A percentile compares a stretch with the other conserved stretches of the same genome.
phyloP scores from a whole-genome alignment of 148 eudicot genomes.

The Camellia lanceoleosa region DNA sequence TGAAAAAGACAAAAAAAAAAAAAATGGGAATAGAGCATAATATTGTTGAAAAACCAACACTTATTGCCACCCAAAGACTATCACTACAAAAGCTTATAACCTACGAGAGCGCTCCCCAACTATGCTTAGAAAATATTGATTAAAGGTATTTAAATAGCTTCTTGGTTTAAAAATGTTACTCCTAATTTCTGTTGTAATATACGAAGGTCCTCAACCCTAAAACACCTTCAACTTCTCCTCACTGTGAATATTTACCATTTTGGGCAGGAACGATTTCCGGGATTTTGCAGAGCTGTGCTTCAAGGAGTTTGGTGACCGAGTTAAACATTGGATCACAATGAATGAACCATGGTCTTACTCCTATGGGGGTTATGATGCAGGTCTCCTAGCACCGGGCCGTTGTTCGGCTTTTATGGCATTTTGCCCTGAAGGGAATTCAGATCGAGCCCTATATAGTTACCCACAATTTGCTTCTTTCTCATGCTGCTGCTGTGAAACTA shows the following conservation, averaged over 20 bases:
- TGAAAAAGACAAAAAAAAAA: too few relatives aligned
- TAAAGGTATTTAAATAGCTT: background rate
- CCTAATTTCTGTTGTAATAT: background rate
- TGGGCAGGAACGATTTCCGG: slow-evolving; percentile 25
- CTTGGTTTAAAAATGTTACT: background rate
- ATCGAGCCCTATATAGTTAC: slow-evolving; percentile 22
- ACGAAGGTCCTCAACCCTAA: background rate
- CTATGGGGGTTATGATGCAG: slow-evolving; percentile 19
- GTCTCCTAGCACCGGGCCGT: slow-evolving; percentile 10
- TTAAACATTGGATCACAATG: slow-evolving; percentile 31
- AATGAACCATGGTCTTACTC: slow-evolving; percentile 27
- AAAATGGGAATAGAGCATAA: too few relatives aligned
- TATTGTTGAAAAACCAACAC: too few relatives aligned
- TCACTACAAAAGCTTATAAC: too few relatives aligned
- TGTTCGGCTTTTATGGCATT: slow-evolving; percentile 17
- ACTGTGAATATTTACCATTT: background rate
- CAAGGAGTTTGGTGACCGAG: slow-evolving; percentile 35
- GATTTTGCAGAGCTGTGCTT: slow-evolving; percentile 35
- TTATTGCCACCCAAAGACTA: too few relatives aligned
- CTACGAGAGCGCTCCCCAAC: too few relatives aligned
- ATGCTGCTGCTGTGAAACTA: slow-evolving; percentile 22
- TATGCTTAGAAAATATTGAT: too few relatives aligned
- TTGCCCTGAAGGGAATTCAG: slow-evolving; percentile 11
- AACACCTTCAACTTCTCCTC: background rate
- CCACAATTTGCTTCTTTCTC: slow-evolving; percentile 29